Evolutionary conservation across 129 eudicot genomes (phyloP).

Genomic region (Solidago caesia): DNA sequence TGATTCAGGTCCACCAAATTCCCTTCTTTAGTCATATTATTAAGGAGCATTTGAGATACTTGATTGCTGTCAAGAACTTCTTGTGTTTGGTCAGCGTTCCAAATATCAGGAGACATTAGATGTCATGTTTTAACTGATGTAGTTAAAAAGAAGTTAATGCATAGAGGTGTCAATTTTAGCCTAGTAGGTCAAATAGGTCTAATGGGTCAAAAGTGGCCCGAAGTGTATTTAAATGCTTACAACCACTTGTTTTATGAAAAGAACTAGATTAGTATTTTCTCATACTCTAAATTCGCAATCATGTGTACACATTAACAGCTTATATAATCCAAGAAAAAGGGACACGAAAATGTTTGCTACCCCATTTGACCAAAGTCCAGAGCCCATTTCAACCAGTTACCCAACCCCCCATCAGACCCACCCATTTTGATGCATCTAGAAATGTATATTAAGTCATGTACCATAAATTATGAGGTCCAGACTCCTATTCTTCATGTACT

Average conservation of each 20-base stretch:
- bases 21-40: not conserved
- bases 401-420: not conserved
- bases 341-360: not conserved
- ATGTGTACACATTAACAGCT: no score
- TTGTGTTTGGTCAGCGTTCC: no score
- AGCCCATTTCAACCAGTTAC: conserved; percentile 3
- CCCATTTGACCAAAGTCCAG: no score
- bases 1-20: not conserved
- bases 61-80: no score
- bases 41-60: not conserved
- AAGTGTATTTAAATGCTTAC: not conserved
- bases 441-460: conserved; percentile 20
- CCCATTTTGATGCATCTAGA: not conserved
- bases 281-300: no score
- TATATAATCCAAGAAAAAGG: not conserved
- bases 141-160: no score
- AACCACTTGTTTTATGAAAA: not conserved
- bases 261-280: no score
- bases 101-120: no score
- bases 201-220: not conserved
- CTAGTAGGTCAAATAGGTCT: not conserved
- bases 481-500: conserved; percentile 65
- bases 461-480: conserved; percentile 58
- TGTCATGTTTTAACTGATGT: no score
- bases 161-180: no score